These are phyloP conservation scores for Candolleomyces aberdarensis DNA, from an alignment of 768 basidiomycete genomes.

Conservation along the genomic window DNA sequence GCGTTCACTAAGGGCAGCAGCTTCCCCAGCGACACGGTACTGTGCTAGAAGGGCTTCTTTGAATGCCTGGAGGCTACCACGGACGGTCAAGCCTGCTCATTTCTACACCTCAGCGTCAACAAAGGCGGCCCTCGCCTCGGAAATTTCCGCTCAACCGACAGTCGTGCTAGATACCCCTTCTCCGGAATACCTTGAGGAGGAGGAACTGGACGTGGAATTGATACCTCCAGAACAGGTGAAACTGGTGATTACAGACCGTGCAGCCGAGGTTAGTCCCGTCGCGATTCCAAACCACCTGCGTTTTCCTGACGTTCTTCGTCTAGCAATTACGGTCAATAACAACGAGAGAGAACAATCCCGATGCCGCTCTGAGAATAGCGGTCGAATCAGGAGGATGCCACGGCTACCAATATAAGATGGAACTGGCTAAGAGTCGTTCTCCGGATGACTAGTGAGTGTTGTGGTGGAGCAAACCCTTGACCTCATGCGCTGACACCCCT, in stretches of 20 bases:
- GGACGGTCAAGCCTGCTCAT: neutral
- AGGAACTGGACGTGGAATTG: constrained; percentile 63
- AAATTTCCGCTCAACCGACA: constrained; percentile 46
- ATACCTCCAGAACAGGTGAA: constrained; percentile 50
- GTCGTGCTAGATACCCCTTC: constrained; percentile 50
- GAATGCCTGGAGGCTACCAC: neutral
- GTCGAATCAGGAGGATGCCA: constrained; percentile 97
- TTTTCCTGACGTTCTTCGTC: constrained; percentile 1
- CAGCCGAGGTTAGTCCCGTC: constrained; percentile 58
- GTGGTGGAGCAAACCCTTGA: neutral
- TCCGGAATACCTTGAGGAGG: constrained; percentile 48
- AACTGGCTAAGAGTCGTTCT: constrained; percentile 57
- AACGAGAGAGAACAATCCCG: constrained; percentile 54
- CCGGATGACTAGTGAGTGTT: constrained; percentile 81
- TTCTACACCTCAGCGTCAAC: constrained; percentile 20
- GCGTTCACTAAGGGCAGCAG: neutral
- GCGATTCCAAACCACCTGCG: neutral
- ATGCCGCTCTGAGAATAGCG: constrained; percentile 72
- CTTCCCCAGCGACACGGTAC: neutral
- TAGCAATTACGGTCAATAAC: constrained; percentile 81
- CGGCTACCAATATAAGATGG: constrained; percentile 95
- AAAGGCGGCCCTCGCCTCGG: constrained; percentile 36
- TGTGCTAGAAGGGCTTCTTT: neutral
- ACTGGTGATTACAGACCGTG: constrained; percentile 65
- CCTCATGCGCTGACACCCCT: constrained; percentile 4